phyloP scores from a whole-genome alignment of 106 monocot species.

The Agapanthus africanus region DNA sequence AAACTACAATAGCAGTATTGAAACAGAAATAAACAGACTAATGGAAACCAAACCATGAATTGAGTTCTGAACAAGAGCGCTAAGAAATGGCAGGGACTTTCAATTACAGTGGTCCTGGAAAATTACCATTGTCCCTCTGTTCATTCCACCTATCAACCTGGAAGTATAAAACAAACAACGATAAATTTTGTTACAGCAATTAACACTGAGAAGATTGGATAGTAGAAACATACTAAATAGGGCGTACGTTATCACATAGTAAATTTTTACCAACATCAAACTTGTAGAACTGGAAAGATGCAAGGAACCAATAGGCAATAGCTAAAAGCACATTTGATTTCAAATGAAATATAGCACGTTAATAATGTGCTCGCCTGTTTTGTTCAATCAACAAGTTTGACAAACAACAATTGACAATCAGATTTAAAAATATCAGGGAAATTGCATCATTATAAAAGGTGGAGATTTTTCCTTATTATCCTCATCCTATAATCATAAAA shows the following conservation, averaged over 20 bases:
- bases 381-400: background rate
- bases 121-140: constrained; percentile 4
- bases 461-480: too few species aligned
- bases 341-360: background rate
- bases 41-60: background rate
- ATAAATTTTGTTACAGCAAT: background rate
- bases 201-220: background rate
- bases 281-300: background rate
- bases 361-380: background rate
- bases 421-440: too few species aligned
- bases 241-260: background rate
- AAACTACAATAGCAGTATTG: background rate
- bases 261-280: background rate
- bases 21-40: background rate
- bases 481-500: too few species aligned
- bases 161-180: background rate
- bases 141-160: constrained; percentile 10
- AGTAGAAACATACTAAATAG: background rate
- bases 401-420: too few species aligned
- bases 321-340: too few species aligned
- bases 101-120: background rate
- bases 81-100: too few species aligned
- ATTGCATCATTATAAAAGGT: too few species aligned
- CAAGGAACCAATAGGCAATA: too few species aligned
- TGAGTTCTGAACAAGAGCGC: background rate